Percentiles rank a stretch among this genome's conserved stretches.
Evolutionary conservation across 176 grass and related monocot genomes (phyloP).

Genomic region (Musa schizocarpa): DNA sequence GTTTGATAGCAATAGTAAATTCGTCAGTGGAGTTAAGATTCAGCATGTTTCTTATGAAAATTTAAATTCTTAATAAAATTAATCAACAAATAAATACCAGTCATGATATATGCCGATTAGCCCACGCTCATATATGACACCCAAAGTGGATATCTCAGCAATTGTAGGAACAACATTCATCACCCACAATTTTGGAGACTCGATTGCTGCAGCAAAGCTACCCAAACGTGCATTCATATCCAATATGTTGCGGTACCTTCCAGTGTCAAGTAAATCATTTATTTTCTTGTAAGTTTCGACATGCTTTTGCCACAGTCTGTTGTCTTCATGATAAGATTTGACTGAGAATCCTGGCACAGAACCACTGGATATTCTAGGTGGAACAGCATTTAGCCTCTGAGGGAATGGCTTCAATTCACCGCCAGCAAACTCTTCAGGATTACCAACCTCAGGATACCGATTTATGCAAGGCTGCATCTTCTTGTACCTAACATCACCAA

Average conservation of each 20-base stretch:
- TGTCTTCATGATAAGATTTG: slow-evolving; percentile 49
- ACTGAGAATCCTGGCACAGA: slow-evolving; percentile 37
- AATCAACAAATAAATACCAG: slow-evolving; percentile 28
- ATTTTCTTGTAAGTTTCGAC: slow-evolving; percentile 52
- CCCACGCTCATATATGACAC: slow-evolving; percentile 64
- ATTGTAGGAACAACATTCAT: slow-evolving; percentile 78
- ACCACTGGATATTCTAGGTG: slow-evolving; percentile 35
- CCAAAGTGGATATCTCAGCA: slow-evolving; percentile 50
- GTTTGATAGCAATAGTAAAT: too few relatives aligned
- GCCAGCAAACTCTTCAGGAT: slow-evolving; percentile 21
- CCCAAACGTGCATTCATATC: slow-evolving; percentile 93
- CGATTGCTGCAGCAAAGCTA: slow-evolving; percentile 61
- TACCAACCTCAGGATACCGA: slow-evolving; percentile 13
- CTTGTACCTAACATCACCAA: slow-evolving; percentile 50
- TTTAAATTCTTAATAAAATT: not conserved
- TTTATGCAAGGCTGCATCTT: slow-evolving; percentile 66
- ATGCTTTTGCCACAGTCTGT: slow-evolving; percentile 57
- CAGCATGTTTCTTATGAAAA: not conserved
- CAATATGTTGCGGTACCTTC: slow-evolving; percentile 71
- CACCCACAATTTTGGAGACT: slow-evolving; percentile 73
- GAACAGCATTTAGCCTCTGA: slow-evolving; percentile 35
- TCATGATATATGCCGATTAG: slow-evolving; percentile 96
- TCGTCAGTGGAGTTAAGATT: not conserved
- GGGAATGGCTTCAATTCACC: slow-evolving; percentile 57
- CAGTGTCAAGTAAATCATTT: slow-evolving; percentile 42